Evolutionary conservation across 805 yeast genomes (phyloP), one percentile per base, ranked within the genome.

Genomic region (Teunomyces panamensis): DNA sequence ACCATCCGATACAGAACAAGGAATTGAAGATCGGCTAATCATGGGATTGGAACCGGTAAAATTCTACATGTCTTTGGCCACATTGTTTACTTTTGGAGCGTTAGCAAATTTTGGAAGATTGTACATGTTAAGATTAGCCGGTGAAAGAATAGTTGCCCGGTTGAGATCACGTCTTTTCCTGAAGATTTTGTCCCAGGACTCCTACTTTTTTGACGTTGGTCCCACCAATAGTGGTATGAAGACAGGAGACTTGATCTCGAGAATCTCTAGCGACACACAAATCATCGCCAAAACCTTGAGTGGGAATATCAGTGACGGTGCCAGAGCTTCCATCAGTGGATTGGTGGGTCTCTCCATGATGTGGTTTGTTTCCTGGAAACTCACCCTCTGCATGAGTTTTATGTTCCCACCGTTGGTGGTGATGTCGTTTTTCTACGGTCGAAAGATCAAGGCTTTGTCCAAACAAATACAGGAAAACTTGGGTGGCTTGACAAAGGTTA

Each of bases 221-320:
- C 77, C 77, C 7, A 56, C 56, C n/a, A 58, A 61, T 32, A 48
- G 46, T 3, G 76, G 77, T 20, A 73, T 73, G 75, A 81, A 91
- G 53, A 89, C 90, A 8, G 98, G 98, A 35, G 98, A 92, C 62
- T 73, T 92, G 58, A 89, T 92, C 39, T 89, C 96, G 4, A 75
- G 98, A 51, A 71, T 92, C 42, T 86, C 94, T 4, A 85, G 88
- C 36, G 98, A 92, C 63, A 87, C 97, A 0, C 89, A 90, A 28
- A 82, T 92, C 39, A 95, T 92, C 10, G 80, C 96, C 5, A 81
- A 85, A 58, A 83, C 96, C 0, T 80, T 92, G 14, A 89, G 97
- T 30, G 92, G 87, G 56, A 91, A 92, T 63, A 77, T 92, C 20
- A 85, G 94, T 48, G 97, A 92, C 63, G 98, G 98, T n/a, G 76